Conservation (phyloP, 352 stramenopile genomes). For the Globisporangium spinosum region DNA sequence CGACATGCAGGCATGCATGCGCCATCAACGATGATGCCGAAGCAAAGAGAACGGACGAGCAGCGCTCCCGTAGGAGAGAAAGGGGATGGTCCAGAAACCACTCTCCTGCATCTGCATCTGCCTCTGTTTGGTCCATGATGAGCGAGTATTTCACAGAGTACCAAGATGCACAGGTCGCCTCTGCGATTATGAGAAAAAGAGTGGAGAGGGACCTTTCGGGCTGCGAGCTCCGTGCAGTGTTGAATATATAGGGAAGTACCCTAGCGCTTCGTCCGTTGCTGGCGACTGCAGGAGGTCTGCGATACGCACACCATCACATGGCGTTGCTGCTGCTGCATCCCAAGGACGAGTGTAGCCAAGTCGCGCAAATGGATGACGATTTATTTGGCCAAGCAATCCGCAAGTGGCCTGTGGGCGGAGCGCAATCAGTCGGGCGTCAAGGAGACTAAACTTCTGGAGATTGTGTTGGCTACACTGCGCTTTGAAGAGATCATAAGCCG, state of each 20-base stretch:
- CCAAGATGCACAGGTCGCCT: too few relatives aligned
- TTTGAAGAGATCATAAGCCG: background rate
- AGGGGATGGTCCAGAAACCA: background rate
- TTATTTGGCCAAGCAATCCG: background rate
- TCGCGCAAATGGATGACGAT: background rate
- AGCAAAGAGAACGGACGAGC: background rate
- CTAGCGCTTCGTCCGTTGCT: background rate
- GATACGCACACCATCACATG: background rate
- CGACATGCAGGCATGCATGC: background rate
- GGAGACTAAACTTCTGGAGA: background rate
- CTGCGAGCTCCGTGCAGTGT: too few relatives aligned
- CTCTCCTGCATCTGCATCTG: background rate
- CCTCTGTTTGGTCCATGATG: too few relatives aligned
- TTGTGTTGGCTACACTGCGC: background rate
- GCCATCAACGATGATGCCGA: background rate
- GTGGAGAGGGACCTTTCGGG: too few relatives aligned
- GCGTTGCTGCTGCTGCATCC: background rate
- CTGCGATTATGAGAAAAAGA: too few relatives aligned
- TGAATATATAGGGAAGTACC: too few relatives aligned
- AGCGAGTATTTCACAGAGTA: too few relatives aligned
- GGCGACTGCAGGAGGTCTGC: background rate
- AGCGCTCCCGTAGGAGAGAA: background rate
- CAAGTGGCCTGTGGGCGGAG: background rate
- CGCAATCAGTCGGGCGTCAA: background rate
- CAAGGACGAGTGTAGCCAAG: background rate